Conservation (phyloP, 192 early-diverging fungal species). For the Allomyces javanicus region DNA sequence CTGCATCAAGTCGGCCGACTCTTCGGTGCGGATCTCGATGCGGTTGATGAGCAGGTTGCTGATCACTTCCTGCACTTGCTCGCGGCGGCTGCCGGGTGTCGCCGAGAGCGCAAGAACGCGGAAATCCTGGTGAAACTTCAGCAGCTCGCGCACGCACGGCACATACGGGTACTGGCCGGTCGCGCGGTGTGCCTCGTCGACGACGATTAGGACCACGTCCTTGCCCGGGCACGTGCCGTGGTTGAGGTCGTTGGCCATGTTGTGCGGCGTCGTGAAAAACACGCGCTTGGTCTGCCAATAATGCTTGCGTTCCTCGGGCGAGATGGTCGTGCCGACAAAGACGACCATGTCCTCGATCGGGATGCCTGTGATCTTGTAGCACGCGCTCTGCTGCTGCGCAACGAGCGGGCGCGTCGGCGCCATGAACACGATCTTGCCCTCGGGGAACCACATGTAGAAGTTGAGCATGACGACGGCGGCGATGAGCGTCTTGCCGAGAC, state of each 20-base stretch:
- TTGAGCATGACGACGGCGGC: conserved; percentile 89
- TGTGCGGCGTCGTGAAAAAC: conserved; percentile 76
- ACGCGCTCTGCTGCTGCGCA: conserved; percentile 76
- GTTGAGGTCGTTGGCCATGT: conserved; percentile 65
- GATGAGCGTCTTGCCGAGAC: conserved; percentile 87
- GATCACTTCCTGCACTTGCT: conserved; percentile 54
- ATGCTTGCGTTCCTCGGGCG: conserved; percentile 23
- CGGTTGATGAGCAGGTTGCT: conserved; percentile 52
- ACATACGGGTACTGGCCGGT: conserved; percentile 68
- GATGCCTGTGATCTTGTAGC: conserved; percentile 59
- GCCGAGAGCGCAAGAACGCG: conserved; percentile 73
- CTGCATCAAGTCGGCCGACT: conserved; percentile 56
- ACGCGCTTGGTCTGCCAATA: conserved; percentile 49
- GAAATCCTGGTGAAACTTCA: conserved; percentile 24
- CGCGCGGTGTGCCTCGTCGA: conserved; percentile 83
- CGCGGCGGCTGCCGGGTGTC: conserved; percentile 54
- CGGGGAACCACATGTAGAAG: conserved; percentile 77
- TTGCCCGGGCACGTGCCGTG: conserved; percentile 40
- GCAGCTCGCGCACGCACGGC: conserved; percentile 41
- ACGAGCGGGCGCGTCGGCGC: conserved; percentile 85
- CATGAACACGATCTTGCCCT: conserved; percentile 66
- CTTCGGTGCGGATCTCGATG: conserved; percentile 74
- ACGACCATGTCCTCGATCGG: conserved; percentile 35
- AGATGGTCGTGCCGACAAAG: conserved; percentile 39
- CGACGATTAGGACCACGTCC: conserved; percentile 46